Base-by-base conservation (phyloP, 495 filamentous ascomycete genomes). In the Lepraria neglecta region DNA sequence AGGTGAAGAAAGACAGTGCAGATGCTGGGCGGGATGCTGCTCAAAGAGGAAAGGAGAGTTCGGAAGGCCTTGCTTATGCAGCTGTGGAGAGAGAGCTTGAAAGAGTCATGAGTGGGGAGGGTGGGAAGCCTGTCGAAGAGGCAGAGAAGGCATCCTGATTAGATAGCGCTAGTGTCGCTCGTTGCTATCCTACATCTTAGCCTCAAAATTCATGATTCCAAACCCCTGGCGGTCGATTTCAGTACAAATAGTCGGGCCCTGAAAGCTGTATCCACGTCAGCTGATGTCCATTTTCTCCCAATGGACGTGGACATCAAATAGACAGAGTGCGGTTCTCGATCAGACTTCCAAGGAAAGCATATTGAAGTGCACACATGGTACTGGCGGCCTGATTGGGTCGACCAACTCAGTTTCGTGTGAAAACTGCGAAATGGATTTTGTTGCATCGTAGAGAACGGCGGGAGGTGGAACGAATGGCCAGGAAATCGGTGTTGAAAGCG, bases 31-130 rank as follows among this genome's bases (percentile, higher is more conserved):
- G 42, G 45, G 53, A 35, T 28, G 52, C 6, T 46, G 54, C 28
- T 17, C 51, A 12, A 6, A 40, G 11, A 31, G 38, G 9, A 31
- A 28, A 28, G 14, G 45, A 57, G 47, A 60, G 21, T 40, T 62
- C 64, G 51, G 63, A 63, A 56, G 53, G 58, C 47, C 43, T 35
- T 60, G 42, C n/a, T 12, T 14, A 33, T 50, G 31, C 61, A 51
- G 58, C 72, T 64, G 75, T 77, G 11, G 71, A 74, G 68, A 64
- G 67, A 28, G 73, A 76, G 56, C 66, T 77, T 15, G 62, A 65
- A 52, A 70, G 64, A 31, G 38, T 62, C 10, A 58, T 31, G 52
- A 58, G 52, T 59, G 61, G 64, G 48, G 72, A 69, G 47, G 64
- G 76, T 59, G 67, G 59, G 19, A 62, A 65, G 46, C 66, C 71